Evolutionary conservation across 202 grass and related monocot genomes (phyloP).

Genomic region (Sporobolus alterniflorus): DNA sequence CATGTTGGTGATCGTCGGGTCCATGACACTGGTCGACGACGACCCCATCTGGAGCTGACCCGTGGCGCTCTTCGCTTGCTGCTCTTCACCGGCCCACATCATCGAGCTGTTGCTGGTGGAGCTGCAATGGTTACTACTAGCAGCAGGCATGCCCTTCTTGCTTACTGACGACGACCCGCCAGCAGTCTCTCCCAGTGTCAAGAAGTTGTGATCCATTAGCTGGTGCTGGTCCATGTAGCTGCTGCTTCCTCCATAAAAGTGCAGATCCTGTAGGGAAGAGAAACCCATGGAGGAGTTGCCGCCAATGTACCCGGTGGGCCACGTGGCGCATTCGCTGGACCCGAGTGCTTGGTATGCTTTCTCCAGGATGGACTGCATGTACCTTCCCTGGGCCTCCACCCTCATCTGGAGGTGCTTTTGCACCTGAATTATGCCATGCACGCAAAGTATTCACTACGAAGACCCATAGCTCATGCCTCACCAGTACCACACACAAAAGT

Average conservation of each 20-base stretch:
- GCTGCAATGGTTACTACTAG: conserved; percentile 42
- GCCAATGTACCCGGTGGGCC: conserved; percentile 47
- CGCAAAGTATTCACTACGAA: conserved; percentile 21
- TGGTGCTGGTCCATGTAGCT: conserved; percentile 66
- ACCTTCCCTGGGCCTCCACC: conserved; percentile 94
- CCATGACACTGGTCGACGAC: conserved; percentile 39
- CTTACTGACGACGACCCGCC: conserved; percentile 18
- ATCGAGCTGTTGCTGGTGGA: conserved; percentile 65
- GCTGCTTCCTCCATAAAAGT: conserved; percentile 57
- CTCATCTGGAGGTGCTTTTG: conserved; percentile 97
- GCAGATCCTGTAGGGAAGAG: conserved; percentile 71
- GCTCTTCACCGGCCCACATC: conserved; percentile 54
- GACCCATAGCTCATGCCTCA: conserved; percentile 47
- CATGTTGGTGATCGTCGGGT: conserved; percentile 46
- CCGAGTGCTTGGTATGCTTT: conserved; percentile 83
- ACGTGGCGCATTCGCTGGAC: conserved; percentile 49
- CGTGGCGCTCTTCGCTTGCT: conserved; percentile 46
- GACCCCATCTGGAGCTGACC: conserved; percentile 59
- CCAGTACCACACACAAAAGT: conserved; percentile 24
- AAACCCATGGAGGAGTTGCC: conserved; percentile 58
- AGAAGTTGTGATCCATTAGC: conserved; percentile 64
- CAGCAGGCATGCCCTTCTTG: conserved; percentile 45
- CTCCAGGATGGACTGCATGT: conserved; percentile 97
- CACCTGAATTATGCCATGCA: conserved; percentile 58
- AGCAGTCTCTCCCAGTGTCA: conserved; percentile 52